A percentile compares a stretch with the other conserved stretches of the same genome.
Conservation (phyloP, 257 asterid species). For the Paraleonurus japonicus region DNA sequence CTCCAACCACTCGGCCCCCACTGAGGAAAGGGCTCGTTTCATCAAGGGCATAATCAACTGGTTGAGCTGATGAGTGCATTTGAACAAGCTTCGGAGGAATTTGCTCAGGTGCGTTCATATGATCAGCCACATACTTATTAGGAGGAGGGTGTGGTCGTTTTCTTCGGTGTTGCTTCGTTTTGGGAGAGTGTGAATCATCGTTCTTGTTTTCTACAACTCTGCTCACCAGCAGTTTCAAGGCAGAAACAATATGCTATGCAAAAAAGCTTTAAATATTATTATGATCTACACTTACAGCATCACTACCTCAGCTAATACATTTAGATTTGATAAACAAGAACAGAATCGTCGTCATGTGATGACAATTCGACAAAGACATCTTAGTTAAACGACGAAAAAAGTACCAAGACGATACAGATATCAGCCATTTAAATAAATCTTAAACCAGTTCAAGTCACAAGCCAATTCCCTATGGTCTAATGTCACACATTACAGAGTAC, state of each 20-base stretch:
- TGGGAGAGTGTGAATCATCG: constrained; percentile 77
- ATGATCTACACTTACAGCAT: background rate
- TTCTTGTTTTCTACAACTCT: no score
- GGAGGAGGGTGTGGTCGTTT: constrained; percentile 39
- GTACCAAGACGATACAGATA: background rate
- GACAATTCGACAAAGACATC: background rate
- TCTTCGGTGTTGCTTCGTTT: constrained; percentile 42
- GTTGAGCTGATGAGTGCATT: constrained; percentile 72
- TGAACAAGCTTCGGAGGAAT: constrained; percentile 69
- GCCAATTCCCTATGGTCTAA: background rate
- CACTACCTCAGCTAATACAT: background rate
- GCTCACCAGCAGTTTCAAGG: background rate
- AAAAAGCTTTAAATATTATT: background rate
- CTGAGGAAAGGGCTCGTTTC: constrained; percentile 93
- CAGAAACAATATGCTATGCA: no score
- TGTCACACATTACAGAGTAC: background rate
- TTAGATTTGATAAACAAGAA: background rate
- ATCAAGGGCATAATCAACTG: constrained; percentile 72
- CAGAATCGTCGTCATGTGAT: background rate
- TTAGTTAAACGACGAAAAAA: background rate
- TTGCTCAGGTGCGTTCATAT: constrained; percentile 77
- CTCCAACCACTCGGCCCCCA: constrained; percentile 84
- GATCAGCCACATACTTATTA: constrained; percentile 51
- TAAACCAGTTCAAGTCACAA: constrained; percentile 20
- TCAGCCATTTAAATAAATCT: background rate